Percentiles rank a stretch among this genome's conserved stretches.
phyloP scores from a whole-genome alignment of 257 asterid species.

The Echites panduratus region DNA sequence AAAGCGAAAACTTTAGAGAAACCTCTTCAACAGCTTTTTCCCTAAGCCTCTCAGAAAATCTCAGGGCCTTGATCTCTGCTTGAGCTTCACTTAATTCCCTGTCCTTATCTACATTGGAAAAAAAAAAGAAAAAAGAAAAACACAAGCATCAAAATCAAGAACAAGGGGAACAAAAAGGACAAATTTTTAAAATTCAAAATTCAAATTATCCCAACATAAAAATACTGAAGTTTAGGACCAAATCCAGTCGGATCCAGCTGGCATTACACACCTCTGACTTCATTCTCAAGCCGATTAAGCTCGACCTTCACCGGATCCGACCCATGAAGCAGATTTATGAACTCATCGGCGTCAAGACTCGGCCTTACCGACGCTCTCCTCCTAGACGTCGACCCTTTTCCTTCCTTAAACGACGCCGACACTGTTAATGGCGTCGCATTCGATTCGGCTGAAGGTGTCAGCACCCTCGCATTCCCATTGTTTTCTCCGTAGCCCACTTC shows the following conservation, averaged over 20 bases:
- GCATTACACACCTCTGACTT: conserved; percentile 83
- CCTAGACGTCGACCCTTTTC: conserved; percentile 60
- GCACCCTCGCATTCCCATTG: conserved; percentile 47
- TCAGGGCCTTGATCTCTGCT: conserved; percentile 81
- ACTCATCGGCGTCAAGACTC: conserved; percentile 93
- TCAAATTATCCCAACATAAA: conserved; percentile 16
- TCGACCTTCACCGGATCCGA: conserved; percentile 99
- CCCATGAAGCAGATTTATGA: conserved; percentile 85
- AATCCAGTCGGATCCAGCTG: conserved; percentile 72
- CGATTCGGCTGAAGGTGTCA: conserved; percentile 21
- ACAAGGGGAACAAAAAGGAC: conserved; percentile 2
- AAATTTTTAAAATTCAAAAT: background rate
- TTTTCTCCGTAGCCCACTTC: conserved; percentile 47
- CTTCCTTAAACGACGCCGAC: conserved; percentile 84
- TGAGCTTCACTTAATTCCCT: conserved; percentile 83
- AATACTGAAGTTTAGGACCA: conserved; percentile 25
- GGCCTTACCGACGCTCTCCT: conserved; percentile 79
- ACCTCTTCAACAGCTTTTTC: conserved; percentile 99
- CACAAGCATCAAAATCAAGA: conserved; percentile 10
- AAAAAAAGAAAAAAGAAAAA: no score
- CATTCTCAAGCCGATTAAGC: conserved; percentile 98
- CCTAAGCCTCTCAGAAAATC: conserved; percentile 66
- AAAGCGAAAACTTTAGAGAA: conserved; percentile 1
- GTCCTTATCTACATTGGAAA: conserved; percentile 57
- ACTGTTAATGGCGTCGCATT: conserved; percentile 47